Conservation (phyloP, 2,329 filamentous ascomycete species). For the Aspergillus sp. region DNA sequence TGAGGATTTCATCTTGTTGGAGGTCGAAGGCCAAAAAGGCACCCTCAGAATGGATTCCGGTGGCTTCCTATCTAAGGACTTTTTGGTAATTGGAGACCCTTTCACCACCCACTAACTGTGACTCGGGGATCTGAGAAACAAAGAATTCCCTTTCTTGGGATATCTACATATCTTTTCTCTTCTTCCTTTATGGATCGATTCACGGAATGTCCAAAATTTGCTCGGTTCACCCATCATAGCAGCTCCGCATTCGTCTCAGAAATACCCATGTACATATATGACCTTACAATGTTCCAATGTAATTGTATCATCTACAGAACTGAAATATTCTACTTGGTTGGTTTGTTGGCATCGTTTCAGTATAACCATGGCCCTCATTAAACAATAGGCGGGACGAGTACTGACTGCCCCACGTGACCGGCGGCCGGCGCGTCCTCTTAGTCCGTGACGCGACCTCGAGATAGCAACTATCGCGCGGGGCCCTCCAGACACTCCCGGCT, state of each 20-base stretch:
- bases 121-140: background rate
- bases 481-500: slow-evolving; percentile 15
- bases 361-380: background rate
- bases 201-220: too few species aligned
- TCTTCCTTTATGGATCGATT: too few species aligned
- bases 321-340: background rate
- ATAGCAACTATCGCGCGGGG: slow-evolving; percentile 12
- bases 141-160: slow-evolving; percentile 3
- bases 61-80: slow-evolving; percentile 31
- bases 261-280: slow-evolving; percentile 8
- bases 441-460: slow-evolving; percentile 13
- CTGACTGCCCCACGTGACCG: slow-evolving; percentile 17
- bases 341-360: background rate
- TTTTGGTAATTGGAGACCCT: slow-evolving; percentile 29
- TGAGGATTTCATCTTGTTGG: slow-evolving; percentile 36
- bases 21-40: slow-evolving; percentile 30
- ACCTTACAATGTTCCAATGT: too few species aligned
- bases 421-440: slow-evolving; percentile 18
- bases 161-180: slow-evolving; percentile 8
- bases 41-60: slow-evolving; percentile 34
- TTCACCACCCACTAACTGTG: slow-evolving; percentile 8
- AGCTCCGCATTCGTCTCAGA: too few species aligned
- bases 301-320: background rate
- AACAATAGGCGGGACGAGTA: background rate
- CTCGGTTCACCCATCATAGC: too few species aligned